Conservation (phyloP, 2,329 filamentous ascomycete species). For the Paramyrothecium roridum region DNA sequence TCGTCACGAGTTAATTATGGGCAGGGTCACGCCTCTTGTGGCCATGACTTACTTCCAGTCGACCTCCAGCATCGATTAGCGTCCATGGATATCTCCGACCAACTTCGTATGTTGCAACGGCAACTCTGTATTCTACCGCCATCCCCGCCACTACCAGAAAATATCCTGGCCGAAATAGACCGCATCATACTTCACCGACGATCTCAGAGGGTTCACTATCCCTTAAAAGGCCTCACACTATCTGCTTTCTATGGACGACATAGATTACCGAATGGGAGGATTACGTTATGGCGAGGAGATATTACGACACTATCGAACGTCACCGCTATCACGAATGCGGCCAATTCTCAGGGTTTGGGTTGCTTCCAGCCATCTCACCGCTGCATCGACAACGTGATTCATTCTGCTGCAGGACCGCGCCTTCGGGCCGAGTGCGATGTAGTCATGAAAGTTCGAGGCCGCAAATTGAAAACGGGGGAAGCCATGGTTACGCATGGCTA, state of each 20-base stretch:
- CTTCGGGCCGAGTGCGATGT: conserved; percentile 13
- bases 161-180: conserved; percentile 9
- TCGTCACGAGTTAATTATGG: not conserved
- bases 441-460: conserved; percentile 4
- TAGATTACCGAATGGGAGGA: not conserved
- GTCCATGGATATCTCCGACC: not conserved
- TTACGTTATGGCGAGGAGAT: conserved; percentile 15
- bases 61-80: not conserved
- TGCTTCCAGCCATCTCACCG: conserved; percentile 17
- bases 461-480: conserved; percentile 8
- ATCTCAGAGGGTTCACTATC: conserved; percentile 7
- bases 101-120: not conserved
- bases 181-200: conserved; percentile 1
- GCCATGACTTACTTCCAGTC: not conserved
- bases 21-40: not conserved
- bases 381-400: conserved; percentile 20
- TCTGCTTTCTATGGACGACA: not conserved
- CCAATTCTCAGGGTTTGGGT: conserved; percentile 13
- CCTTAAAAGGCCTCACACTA: not conserved
- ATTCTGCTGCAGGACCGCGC: conserved; percentile 12
- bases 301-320: conserved; percentile 12
- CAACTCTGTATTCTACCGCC: conserved; percentile 11
- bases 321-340: conserved; percentile 16
- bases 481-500: conserved; percentile 9
- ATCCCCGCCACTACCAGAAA: conserved; percentile 4